Conservation (phyloP, 768 basidiomycete species). For the Rhodotorula babjevae region DNA sequence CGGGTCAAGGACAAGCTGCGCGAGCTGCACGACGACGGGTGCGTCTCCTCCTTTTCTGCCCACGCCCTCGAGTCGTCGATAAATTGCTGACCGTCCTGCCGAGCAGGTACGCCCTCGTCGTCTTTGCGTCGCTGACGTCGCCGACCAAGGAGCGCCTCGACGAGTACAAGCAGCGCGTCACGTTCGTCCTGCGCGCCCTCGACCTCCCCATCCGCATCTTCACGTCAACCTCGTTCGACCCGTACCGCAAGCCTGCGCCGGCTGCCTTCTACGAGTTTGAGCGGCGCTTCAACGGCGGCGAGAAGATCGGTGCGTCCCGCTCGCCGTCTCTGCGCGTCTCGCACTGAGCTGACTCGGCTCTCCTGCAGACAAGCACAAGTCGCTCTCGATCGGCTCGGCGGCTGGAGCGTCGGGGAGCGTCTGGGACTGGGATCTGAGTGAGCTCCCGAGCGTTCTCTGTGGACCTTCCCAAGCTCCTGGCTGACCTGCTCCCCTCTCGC, state of each 20-base stretch:
- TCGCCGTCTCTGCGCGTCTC: not conserved
- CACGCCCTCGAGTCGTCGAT: not conserved
- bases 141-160: not conserved
- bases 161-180: slow-evolving; percentile 1
- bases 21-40: slow-evolving; percentile 1
- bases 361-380: slow-evolving; percentile 43
- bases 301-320: slow-evolving; percentile 40
- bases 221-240: slow-evolving; percentile 46
- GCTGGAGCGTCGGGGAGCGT: slow-evolving; percentile 40
- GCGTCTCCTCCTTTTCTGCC: not conserved
- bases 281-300: slow-evolving; percentile 38
- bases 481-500: not conserved
- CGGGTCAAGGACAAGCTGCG: not conserved
- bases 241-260: slow-evolving; percentile 48
- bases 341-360: not conserved
- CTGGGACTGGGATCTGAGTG: slow-evolving; percentile 3
- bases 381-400: slow-evolving; percentile 50
- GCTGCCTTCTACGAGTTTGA: slow-evolving; percentile 48
- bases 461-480: not conserved
- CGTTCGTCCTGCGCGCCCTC: not conserved
- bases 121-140: slow-evolving; percentile 41
- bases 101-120: slow-evolving; percentile 30
- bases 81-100: rapidly evolving
- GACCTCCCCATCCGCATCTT: slow-evolving; percentile 46
- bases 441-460: not conserved